Conservation (phyloP, 2,329 filamentous ascomycete species). For the Penicillium sp. region DNA sequence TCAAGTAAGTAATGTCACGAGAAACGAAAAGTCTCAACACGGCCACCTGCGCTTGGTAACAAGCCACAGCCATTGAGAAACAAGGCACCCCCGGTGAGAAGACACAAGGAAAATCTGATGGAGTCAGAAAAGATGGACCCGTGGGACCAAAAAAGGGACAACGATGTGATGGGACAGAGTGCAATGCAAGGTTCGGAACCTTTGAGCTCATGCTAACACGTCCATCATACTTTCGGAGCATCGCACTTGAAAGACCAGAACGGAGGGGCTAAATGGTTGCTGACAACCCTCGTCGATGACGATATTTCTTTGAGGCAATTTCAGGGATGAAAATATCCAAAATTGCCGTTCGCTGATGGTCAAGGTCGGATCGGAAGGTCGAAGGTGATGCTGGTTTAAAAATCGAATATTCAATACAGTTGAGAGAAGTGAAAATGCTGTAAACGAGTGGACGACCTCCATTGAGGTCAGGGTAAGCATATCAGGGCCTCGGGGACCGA, state of each 20-base stretch:
- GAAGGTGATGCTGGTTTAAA: constrained; percentile 13
- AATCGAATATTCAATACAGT: constrained; percentile 23
- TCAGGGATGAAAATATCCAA: constrained; percentile 5
- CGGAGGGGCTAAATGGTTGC: not conserved
- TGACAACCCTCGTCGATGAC: not conserved
- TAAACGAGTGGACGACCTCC: constrained; percentile 24
- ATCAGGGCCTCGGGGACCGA: not conserved
- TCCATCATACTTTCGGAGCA: constrained; percentile 7
- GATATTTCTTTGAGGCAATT: not conserved
- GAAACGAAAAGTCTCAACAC: constrained; percentile 9
- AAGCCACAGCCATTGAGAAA: constrained; percentile 25
- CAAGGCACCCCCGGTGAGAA: constrained; percentile 18
- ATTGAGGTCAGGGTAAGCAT: constrained; percentile 10
- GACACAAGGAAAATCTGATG: constrained; percentile 16
- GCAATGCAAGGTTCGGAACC: constrained; percentile 11
- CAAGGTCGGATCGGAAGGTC: constrained; percentile 2
- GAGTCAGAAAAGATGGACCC: constrained; percentile 22
- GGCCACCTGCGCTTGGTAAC: constrained; percentile 10
- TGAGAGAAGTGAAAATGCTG: constrained; percentile 9
- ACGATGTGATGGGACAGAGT: constrained; percentile 18
- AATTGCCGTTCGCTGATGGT: constrained; percentile 10
- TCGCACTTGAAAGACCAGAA: constrained; percentile 8
- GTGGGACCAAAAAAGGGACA: constrained; percentile 19
- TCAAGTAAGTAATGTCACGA: constrained; percentile 14
- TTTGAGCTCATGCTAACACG: constrained; percentile 2